phyloP scores from a whole-genome alignment of 1,284 basidiomycete genomes.

The Butyriboletus pseudospeciosus region DNA sequence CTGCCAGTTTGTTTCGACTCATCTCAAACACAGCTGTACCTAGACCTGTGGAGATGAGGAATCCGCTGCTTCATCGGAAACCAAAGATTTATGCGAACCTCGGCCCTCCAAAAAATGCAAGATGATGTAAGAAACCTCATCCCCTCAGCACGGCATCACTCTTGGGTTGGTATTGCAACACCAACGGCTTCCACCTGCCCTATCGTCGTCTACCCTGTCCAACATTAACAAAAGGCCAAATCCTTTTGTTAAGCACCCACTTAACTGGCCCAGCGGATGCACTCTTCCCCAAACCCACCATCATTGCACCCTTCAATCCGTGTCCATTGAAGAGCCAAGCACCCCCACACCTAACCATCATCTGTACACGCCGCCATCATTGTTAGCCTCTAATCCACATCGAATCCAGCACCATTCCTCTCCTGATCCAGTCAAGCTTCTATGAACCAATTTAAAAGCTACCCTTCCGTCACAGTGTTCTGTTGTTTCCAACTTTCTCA shows the following conservation, averaged over 20 bases:
- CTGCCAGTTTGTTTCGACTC: too few species aligned
- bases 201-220: neutral
- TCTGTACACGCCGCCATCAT: neutral
- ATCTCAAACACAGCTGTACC: neutral
- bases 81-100: neutral
- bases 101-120: neutral
- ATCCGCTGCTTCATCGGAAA: neutral
- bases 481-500: neutral
- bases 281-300: neutral
- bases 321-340: neutral
- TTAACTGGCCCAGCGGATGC: neutral
- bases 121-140: neutral
- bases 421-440: too few species aligned
- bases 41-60: neutral
- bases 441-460: neutral
- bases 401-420: too few species aligned
- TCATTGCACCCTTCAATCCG: neutral
- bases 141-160: accelerated
- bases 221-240: neutral
- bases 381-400: neutral
- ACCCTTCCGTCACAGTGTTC: neutral
- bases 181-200: neutral
- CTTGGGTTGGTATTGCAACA: neutral
- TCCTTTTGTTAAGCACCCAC: neutral
- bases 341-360: neutral